A percentile compares a stretch with the other conserved stretches of the same genome.
Conservation (phyloP, 345 rosid species). For the Hypericum perforatum region DNA sequence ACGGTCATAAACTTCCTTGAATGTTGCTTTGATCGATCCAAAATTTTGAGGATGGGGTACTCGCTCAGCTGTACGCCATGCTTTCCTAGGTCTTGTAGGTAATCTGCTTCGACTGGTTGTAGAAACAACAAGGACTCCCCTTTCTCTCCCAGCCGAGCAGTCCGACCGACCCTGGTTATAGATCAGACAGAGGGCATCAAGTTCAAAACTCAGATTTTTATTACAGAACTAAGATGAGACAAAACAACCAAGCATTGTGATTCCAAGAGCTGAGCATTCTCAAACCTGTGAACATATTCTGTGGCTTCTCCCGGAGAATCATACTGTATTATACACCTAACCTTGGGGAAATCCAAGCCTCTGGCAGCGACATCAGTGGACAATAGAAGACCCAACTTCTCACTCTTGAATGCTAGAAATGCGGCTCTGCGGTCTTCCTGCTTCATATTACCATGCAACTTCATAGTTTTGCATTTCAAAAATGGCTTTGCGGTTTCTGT, state of each 20-base stretch:
- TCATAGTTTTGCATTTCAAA: conserved; percentile 56
- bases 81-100: conserved; percentile 68
- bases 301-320: conserved; percentile 99
- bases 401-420: conserved; percentile 64
- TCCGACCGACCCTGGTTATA: conserved; percentile 80
- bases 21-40: conserved; percentile 46
- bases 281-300: conserved; percentile 92
- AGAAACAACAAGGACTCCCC: conserved; percentile 83
- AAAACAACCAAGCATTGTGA: background rate
- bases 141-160: conserved; percentile 87
- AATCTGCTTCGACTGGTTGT: conserved; percentile 80
- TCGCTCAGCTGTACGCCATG: conserved; percentile 73
- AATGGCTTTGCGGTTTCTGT: conserved; percentile 37
- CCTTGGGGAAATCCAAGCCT: conserved; percentile 92
- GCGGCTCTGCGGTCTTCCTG: conserved; percentile 76
- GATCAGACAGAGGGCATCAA: conserved; percentile 13
- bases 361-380: conserved; percentile 89
- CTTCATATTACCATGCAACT: conserved; percentile 91
- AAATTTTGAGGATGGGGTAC: conserved; percentile 64
- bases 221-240: background rate
- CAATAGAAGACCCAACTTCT: conserved; percentile 71
- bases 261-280: background rate
- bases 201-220: background rate
- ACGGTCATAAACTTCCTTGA: conserved; percentile 36
- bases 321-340: conserved; percentile 83